These are phyloP conservation scores for Canavalia gladiata DNA, from an alignment of 306 rosid genomes.

Conservation along the genomic window DNA sequence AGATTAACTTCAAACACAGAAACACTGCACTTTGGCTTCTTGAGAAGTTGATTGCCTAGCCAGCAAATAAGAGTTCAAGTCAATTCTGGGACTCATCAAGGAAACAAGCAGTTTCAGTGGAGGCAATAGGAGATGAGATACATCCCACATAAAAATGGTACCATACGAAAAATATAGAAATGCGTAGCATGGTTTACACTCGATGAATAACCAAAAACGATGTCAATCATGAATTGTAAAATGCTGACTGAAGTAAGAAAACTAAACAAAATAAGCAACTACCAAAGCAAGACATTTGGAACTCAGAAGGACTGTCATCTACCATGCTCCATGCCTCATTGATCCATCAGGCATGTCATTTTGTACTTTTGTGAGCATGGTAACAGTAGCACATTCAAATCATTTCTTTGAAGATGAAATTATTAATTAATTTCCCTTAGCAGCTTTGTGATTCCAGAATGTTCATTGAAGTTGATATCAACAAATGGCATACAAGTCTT, in stretches of 20 bases:
- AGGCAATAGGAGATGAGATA: neutral
- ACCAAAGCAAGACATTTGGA: neutral
- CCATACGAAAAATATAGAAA: neutral
- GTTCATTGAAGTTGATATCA: neutral
- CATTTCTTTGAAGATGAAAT: neutral
- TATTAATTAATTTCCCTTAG: neutral
- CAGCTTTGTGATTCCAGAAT: neutral
- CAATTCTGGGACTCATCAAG: neutral
- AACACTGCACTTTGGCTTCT: neutral
- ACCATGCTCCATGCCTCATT: neutral
- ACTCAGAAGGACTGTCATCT: neutral
- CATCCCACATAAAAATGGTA: neutral
- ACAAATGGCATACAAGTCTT: slow-evolving; percentile 3
- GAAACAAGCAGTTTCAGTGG: neutral
- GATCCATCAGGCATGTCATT: neutral
- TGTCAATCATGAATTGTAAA: neutral
- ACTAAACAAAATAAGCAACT: neutral
- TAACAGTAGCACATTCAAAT: slow-evolving; percentile 5
- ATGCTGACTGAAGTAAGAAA: neutral
- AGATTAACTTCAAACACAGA: neutral
- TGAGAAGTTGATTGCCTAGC: neutral
- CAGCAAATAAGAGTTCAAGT: slow-evolving; percentile 4
- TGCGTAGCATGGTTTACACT: neutral
- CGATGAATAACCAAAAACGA: neutral
- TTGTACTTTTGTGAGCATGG: neutral